These are phyloP conservation scores for Tuber microsphaerosporum DNA, from an alignment of 495 filamentous ascomycete genomes.

Conservation along the genomic window DNA sequence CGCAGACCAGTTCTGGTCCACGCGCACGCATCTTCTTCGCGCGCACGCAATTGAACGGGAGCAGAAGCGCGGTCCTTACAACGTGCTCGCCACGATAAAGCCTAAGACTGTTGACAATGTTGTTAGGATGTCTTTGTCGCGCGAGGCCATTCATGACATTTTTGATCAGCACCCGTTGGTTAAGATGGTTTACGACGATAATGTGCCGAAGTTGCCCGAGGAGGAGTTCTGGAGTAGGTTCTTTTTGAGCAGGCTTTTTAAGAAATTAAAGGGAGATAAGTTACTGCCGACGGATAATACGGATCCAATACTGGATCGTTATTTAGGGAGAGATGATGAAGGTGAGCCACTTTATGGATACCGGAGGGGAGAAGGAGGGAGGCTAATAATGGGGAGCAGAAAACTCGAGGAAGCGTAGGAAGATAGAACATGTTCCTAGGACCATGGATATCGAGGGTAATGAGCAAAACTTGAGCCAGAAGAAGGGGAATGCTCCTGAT, in stretches of 20 bases:
- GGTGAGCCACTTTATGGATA: conserved; percentile 13
- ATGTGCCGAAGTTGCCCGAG: conserved; percentile 74
- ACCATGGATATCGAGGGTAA: conserved; percentile 90
- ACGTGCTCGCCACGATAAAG: conserved; percentile 85
- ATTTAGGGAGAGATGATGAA: conserved; percentile 64
- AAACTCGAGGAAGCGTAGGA: conserved; percentile 35
- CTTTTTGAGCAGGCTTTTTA: conserved; percentile 80
- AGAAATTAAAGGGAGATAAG: conserved; percentile 83
- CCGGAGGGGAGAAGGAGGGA: not conserved
- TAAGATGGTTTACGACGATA: conserved; percentile 83
- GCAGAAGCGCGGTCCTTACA: conserved; percentile 80
- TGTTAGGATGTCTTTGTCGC: conserved; percentile 72
- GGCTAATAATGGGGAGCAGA: conserved; percentile 6
- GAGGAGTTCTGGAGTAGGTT: conserved; percentile 85
- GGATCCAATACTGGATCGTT: conserved; percentile 75
- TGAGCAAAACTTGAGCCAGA: conserved; percentile 84
- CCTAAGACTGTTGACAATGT: conserved; percentile 68
- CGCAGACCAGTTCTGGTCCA: conserved; percentile 87
- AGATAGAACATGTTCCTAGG: conserved; percentile 59
- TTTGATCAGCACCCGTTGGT: conserved; percentile 89
- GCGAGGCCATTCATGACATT: conserved; percentile 87
- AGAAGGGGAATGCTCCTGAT: conserved; percentile 75
- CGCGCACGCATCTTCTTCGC: conserved; percentile 71
- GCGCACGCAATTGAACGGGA: conserved; percentile 81
- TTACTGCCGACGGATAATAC: conserved; percentile 64